Conservation (phyloP, 2,329 filamentous ascomycete genomes). For the Aspergillus cejpii region DNA sequence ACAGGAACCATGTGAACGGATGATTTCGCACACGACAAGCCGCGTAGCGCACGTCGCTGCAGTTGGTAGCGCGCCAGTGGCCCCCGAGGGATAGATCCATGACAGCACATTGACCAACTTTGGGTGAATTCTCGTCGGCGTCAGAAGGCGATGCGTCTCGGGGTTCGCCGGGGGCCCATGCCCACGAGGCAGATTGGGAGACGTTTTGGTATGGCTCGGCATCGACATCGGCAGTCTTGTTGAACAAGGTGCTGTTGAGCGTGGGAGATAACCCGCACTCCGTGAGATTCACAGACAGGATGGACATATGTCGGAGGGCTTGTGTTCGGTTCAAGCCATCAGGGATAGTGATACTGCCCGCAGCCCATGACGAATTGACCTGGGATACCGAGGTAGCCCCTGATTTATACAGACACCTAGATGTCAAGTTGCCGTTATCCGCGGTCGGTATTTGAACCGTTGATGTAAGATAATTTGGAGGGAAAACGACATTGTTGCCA, state of each 20-base stretch:
- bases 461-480: conserved; percentile 40
- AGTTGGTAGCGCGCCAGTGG: conserved; percentile 55
- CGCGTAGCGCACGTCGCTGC: conserved; percentile 45
- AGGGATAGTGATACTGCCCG: conserved; percentile 26
- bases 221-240: conserved; percentile 46
- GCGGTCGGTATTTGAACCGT: conserved; percentile 30
- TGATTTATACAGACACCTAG: conserved; percentile 50
- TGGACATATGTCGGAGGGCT: conserved; percentile 28
- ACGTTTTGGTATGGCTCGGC: conserved; percentile 45
- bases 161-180: conserved; percentile 55
- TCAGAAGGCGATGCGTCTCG: conserved; percentile 38
- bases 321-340: conserved; percentile 20
- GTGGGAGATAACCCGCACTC: conserved; percentile 56
- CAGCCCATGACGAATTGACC: conserved; percentile 51
- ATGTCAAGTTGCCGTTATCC: conserved; percentile 39
- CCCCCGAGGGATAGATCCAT: conserved; percentile 45
- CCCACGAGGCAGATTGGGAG: conserved; percentile 51
- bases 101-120: conserved; percentile 51
- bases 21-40: conserved; percentile 50
- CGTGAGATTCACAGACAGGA: conserved; percentile 38
- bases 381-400: conserved; percentile 37
- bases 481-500: conserved; percentile 51
- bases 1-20: conserved; percentile 56
- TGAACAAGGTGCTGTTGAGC: conserved; percentile 51
- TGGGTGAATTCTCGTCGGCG: conserved; percentile 18